phyloP scores from a whole-genome alignment of 2,329 filamentous ascomycete genomes.

The Byssothecium circinans region DNA sequence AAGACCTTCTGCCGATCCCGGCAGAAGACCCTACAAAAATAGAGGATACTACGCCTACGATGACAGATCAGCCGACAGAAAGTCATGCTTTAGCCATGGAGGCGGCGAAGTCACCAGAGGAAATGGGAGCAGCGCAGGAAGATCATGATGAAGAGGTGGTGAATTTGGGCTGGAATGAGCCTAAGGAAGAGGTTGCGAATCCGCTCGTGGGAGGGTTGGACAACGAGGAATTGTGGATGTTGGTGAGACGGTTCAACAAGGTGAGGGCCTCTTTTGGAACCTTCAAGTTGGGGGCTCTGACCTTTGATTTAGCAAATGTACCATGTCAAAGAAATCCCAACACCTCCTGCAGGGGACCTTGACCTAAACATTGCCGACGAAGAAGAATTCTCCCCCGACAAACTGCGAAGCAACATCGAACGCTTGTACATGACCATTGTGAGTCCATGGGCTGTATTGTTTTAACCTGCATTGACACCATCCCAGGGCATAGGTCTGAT shows the following conservation, averaged over 20 bases:
- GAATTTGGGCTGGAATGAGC: slow-evolving; percentile 70
- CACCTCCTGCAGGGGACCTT: slow-evolving; percentile 65
- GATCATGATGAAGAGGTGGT: slow-evolving; percentile 57
- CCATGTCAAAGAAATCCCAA: slow-evolving; percentile 68
- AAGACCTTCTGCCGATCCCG: slow-evolving; percentile 41
- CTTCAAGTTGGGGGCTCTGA: background rate
- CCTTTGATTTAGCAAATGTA: slow-evolving; percentile 57
- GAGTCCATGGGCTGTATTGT: slow-evolving; percentile 11
- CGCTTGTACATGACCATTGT: slow-evolving; percentile 77
- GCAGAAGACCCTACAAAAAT: slow-evolving; percentile 34
- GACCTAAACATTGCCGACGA: slow-evolving; percentile 81
- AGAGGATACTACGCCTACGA: slow-evolving; percentile 31
- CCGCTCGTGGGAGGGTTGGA: slow-evolving; percentile 68
- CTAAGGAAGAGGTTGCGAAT: slow-evolving; percentile 56
- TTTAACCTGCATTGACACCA: slow-evolving; percentile 7
- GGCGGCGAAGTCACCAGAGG: slow-evolving; percentile 40
- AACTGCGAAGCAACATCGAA: slow-evolving; percentile 75
- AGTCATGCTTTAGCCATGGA: slow-evolving; percentile 52
- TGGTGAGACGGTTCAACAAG: slow-evolving; percentile 75
- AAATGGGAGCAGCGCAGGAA: slow-evolving; percentile 50
- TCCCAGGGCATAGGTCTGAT: slow-evolving; percentile 62
- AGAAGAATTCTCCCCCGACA: slow-evolving; percentile 83
- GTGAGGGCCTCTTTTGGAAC: slow-evolving; percentile 39
- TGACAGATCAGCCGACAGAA: slow-evolving; percentile 48
- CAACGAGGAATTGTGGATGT: slow-evolving; percentile 74